phyloP scores from a whole-genome alignment of 2,329 filamentous ascomycete genomes.

The Parasarocladium wereldwijsianum region DNA sequence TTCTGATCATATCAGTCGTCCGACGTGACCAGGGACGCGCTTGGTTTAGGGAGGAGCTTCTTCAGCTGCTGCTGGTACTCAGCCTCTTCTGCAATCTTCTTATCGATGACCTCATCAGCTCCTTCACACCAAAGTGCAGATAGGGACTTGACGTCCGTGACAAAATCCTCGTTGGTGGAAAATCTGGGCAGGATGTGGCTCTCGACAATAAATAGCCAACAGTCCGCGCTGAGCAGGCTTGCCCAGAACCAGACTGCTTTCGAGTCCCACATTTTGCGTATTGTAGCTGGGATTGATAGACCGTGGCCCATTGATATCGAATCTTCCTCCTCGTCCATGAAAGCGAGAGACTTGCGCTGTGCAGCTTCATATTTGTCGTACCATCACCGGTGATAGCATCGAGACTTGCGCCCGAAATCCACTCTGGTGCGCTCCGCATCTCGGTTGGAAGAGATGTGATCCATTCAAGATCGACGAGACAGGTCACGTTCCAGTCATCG shows the following conservation, averaged over 20 bases:
- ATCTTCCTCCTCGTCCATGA: slow-evolving; percentile 8
- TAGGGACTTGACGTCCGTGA: slow-evolving; percentile 4
- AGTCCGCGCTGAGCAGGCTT: slow-evolving; percentile 6
- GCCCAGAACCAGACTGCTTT: slow-evolving; percentile 11
- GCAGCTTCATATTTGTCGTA: slow-evolving; percentile 6
- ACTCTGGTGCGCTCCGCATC: slow-evolving; percentile 14
- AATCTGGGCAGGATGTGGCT: too few relatives aligned
- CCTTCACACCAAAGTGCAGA: slow-evolving; percentile 6
- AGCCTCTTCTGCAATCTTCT: slow-evolving; percentile 6
- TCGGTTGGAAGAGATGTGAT: slow-evolving; percentile 13
- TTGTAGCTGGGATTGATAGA: slow-evolving; percentile 5
- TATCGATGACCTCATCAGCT: slow-evolving; percentile 6
- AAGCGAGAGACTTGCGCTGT: slow-evolving; percentile 10
- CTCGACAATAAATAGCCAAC: slow-evolving; percentile 7
- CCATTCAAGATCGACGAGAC: slow-evolving; percentile 17
- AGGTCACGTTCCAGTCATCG: slow-evolving; percentile 15
- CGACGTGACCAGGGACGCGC: too few relatives aligned
- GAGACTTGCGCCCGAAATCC: too few relatives aligned
- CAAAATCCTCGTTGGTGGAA: slow-evolving; percentile 4
- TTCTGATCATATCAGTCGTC: too few relatives aligned
- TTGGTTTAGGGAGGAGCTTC: slow-evolving; percentile 2
- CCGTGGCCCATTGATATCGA: too few relatives aligned
- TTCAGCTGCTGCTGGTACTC: slow-evolving; percentile 6
- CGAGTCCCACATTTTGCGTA: slow-evolving; percentile 9
- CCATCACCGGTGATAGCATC: too few relatives aligned